Evolutionary conservation across 331 rosid species (phyloP).

Genomic region (Acacia concinna): DNA sequence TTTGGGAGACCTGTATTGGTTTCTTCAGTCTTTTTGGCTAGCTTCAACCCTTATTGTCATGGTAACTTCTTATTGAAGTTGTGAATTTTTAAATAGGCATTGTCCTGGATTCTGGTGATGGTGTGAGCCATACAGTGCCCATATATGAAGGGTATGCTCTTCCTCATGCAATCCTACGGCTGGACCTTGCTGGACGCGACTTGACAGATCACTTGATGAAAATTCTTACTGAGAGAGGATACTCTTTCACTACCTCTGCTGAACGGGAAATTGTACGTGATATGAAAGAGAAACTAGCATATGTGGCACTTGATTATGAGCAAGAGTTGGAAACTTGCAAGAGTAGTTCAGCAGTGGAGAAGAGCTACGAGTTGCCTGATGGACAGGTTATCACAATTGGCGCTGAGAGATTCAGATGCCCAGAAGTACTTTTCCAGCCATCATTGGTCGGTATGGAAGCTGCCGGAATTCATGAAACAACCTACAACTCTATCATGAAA

Average conservation of each 20-base stretch:
- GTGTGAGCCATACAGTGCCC: slow-evolving; percentile 94
- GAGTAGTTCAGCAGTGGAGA: slow-evolving; percentile 81
- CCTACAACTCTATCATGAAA: slow-evolving; percentile 91
- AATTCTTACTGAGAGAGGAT: slow-evolving; percentile 88
- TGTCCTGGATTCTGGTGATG: slow-evolving; percentile 91
- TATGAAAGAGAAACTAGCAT: slow-evolving; percentile 83
- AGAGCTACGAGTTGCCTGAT: slow-evolving; percentile 87
- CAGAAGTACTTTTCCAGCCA: slow-evolving; percentile 91
- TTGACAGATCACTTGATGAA: slow-evolving; percentile 75
- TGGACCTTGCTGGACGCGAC: slow-evolving; percentile 95
- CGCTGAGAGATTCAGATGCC: slow-evolving; percentile 89
- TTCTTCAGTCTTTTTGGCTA: neutral
- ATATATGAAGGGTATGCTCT: slow-evolving; percentile 89
- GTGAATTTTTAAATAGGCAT: slow-evolving; percentile 54
- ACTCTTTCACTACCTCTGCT: slow-evolving; percentile 83
- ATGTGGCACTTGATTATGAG: slow-evolving; percentile 83
- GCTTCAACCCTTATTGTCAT: slow-evolving; percentile 6
- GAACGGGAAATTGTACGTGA: slow-evolving; percentile 96
- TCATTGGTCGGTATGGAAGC: slow-evolving; percentile 91
- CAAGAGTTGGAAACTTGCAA: slow-evolving; percentile 83
- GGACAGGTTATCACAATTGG: slow-evolving; percentile 92
- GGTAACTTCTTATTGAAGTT: neutral
- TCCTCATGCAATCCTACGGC: slow-evolving; percentile 84
- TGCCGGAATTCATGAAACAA: slow-evolving; percentile 86
- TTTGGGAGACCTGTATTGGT: slow-evolving; percentile 17